Evolutionary conservation across 345 rosid genomes (phyloP), one percentile per base, ranked within the genome.

Genomic region (Moringa oleifera): DNA sequence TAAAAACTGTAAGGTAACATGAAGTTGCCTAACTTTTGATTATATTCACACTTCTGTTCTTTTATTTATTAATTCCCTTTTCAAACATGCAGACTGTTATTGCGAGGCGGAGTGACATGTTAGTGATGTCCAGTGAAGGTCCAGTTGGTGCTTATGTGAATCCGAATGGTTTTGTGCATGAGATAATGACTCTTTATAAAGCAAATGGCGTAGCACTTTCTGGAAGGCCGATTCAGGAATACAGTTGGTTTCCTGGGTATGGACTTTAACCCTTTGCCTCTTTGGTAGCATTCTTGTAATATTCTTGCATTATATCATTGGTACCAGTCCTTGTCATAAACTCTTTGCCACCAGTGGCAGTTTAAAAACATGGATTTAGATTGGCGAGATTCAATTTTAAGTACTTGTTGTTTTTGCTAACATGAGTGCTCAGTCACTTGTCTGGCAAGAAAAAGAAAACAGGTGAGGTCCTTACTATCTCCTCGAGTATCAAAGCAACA

Each of bases 241-340:
- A 82, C 81, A 90, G 99, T 74, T 94, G 97, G 99, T 94, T 94
- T 80, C 99, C 99, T 53, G 96, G 99, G 99, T 94, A 90, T 65
- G 88, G 33, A 9, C 46, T 72, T 57, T n/a, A 24, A 24, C 17
- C 25, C 47, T 41, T 5, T 41, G 47, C 2, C 47, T 41, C 47
- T 41, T 41, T 41, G 1, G 17, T 41, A 41, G 47, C 6, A 9
- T 41, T 41, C 12, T 5, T 4, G 13, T n/a, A n/a, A n/a, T n/a
- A n/a, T n/a, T n/a, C n/a, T n/a, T n/a, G n/a, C n/a, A n/a, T n/a
- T n/a, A n/a, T n/a, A n/a, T n/a, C n/a, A n/a, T n/a, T n/a, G n/a
- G n/a, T n/a, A n/a, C n/a, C n/a, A n/a, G n/a, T n/a, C n/a, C n/a
- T 28, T 28, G 33, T 28, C 33, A 2, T 28, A 3, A 2, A 8